Evolutionary conservation across 2,329 filamentous ascomycete genomes (phyloP).

Genomic region (Botrytis medusae): DNA sequence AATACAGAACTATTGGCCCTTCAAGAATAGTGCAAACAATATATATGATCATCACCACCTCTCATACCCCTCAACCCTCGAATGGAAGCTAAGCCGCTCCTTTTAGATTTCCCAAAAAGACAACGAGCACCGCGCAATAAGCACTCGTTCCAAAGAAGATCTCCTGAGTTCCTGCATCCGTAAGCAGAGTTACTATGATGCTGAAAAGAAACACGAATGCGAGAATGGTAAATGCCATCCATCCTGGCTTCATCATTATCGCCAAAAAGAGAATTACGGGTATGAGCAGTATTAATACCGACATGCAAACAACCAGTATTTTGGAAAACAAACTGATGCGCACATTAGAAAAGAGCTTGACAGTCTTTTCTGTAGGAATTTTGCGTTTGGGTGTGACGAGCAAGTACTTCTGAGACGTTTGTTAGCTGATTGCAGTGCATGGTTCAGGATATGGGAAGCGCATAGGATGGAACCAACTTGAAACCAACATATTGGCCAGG

Average conservation of each 20-base stretch:
- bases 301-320: neutral
- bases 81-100: neutral
- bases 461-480: neutral
- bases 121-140: neutral
- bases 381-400: neutral
- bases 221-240: neutral
- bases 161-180: neutral
- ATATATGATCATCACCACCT: neutral
- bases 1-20: neutral
- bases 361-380: neutral
- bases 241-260: neutral
- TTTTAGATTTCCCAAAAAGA: neutral
- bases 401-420: neutral
- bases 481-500: neutral
- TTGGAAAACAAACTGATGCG: neutral
- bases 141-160: neutral
- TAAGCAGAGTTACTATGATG: neutral
- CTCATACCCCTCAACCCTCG: neutral
- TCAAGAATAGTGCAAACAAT: neutral
- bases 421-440: neutral
- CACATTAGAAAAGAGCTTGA: neutral
- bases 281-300: neutral
- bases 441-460: neutral
- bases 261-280: neutral
- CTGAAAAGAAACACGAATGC: neutral